Conservation (phyloP, 208 protist genomes). For the Crithidia bombi region DNA sequence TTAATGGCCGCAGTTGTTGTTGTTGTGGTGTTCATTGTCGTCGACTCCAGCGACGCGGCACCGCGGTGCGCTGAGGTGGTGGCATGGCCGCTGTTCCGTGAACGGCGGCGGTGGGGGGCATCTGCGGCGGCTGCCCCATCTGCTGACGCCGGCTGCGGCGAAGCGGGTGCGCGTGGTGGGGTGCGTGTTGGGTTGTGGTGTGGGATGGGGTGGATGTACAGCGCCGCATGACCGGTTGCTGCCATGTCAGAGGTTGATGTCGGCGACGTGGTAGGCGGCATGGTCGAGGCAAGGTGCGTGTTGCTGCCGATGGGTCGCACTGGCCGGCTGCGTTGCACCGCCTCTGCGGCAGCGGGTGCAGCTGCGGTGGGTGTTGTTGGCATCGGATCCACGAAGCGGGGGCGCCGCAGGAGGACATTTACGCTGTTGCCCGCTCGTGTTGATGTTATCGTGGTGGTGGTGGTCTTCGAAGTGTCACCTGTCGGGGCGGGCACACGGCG, state of each 20-base stretch:
- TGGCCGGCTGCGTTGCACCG: not conserved
- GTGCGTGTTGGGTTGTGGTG: not conserved
- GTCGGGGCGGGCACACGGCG: not conserved
- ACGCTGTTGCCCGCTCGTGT: conserved; percentile 2
- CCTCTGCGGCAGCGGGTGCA: not conserved
- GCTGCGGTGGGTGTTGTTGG: not conserved
- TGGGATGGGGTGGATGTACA: conserved; percentile 7
- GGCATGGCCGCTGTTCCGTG: conserved; percentile 2
- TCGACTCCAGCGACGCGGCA: conserved; percentile 1
- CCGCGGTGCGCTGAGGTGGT: not conserved
- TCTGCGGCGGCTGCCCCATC: conserved; percentile 4
- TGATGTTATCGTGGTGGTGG: not conserved
- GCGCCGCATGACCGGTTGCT: conserved; percentile 8
- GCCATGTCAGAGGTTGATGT: not conserved
- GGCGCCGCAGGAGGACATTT: conserved; percentile 8
- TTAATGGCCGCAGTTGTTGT: not conserved
- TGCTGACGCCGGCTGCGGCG: not conserved
- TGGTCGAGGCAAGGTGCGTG: not conserved
- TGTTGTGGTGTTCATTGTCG: not conserved
- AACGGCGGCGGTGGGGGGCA: conserved; percentile 12
- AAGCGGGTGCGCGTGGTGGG: conserved; percentile 5
- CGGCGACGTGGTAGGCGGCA: not conserved
- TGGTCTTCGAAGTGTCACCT: not conserved
- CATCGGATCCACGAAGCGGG: conserved; percentile 22
- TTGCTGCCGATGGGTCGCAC: not conserved